Conservation (phyloP, 176 grass and related monocot species). For the Avena sativa region DNA sequence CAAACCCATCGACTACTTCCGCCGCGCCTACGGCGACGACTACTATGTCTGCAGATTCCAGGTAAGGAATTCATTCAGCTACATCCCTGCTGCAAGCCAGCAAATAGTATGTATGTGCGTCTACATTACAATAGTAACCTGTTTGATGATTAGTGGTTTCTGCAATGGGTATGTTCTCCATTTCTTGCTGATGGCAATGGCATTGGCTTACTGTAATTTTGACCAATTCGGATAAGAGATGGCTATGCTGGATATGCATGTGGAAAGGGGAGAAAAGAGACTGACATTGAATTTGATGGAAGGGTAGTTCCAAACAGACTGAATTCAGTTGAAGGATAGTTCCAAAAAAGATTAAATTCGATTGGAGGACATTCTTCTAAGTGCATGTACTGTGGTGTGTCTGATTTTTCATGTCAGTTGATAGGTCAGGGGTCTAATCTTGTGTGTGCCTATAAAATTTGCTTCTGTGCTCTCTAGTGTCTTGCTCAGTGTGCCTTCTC, state of each 20-base stretch:
- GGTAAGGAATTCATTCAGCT: conserved; percentile 29
- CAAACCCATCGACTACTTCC: conserved; percentile 61
- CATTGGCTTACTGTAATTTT: not conserved
- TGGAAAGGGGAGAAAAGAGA: not conserved
- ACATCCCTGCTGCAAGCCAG: no score
- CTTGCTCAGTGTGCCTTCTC: not conserved
- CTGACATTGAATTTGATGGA: not conserved
- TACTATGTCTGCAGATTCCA: conserved; percentile 89
- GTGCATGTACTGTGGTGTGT: not conserved
- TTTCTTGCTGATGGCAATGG: not conserved
- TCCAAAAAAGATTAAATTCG: not conserved
- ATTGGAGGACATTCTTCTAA: not conserved
- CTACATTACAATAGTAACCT: not conserved
- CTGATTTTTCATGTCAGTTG: not conserved
- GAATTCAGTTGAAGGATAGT: no score
- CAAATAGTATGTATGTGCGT: not conserved
- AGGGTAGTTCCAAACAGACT: not conserved
- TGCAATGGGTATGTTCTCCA: not conserved
- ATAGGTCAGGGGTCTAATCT: not conserved
- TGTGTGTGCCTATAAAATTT: not conserved
- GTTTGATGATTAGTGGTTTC: not conserved
- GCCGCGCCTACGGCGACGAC: conserved; percentile 65
- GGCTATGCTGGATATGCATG: not conserved
- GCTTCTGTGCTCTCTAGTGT: not conserved
- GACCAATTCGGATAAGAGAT: not conserved